phyloP scores from a whole-genome alignment of 768 basidiomycete genomes.

The Psilocybe azurescens region DNA sequence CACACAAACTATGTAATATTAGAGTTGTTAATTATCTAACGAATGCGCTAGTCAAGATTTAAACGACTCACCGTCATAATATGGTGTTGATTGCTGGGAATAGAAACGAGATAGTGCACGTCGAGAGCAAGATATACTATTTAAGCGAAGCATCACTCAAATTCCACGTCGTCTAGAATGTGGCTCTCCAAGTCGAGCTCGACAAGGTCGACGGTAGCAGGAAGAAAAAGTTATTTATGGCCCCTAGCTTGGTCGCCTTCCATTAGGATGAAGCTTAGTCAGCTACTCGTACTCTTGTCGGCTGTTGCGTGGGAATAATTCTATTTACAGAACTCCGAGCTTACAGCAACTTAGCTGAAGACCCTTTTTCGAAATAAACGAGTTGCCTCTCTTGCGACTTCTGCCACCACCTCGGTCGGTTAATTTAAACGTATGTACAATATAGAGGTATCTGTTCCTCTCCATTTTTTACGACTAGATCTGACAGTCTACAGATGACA shows the following conservation, averaged over 20 bases:
- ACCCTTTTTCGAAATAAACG: neutral
- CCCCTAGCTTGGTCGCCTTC: neutral
- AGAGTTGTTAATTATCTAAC: neutral
- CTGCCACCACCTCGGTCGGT: neutral
- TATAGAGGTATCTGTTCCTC: neutral
- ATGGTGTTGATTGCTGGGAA: constrained; percentile 9
- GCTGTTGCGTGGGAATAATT: neutral
- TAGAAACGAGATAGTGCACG: constrained; percentile 2
- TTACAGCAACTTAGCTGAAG: neutral
- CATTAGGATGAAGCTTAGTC: neutral
- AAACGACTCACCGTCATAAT: constrained; percentile 20
- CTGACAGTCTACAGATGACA: neutral
- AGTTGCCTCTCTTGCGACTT: neutral
- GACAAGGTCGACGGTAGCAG: neutral
- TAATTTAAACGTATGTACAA: neutral
- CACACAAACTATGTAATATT: constrained; percentile 67
- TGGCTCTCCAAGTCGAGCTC: neutral
- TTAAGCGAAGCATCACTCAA: neutral
- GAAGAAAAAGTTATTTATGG: neutral
- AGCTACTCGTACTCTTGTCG: neutral
- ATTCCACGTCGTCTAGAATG: neutral
- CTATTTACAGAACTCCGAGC: neutral
- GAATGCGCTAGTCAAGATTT: neutral
- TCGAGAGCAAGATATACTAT: neutral
- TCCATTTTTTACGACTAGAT: neutral